Conservation (phyloP, 306 rosid genomes). For the Parietaria judaica region DNA sequence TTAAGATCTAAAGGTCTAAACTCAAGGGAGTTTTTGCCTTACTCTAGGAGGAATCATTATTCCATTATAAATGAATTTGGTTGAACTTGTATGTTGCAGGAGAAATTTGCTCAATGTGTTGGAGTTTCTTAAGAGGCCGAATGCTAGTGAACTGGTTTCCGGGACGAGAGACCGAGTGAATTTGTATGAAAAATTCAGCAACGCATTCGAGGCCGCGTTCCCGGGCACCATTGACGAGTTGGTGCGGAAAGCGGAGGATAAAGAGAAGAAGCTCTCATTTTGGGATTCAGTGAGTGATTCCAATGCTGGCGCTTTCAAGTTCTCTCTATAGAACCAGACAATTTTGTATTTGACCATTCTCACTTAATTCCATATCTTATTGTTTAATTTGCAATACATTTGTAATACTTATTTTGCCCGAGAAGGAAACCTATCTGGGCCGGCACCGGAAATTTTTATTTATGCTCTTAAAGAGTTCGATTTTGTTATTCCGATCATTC, state of each 20-base stretch:
- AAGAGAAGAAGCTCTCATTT: constrained; percentile 47
- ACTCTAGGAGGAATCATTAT: too few species aligned
- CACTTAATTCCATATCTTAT: too few species aligned
- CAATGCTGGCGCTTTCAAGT: constrained; percentile 72
- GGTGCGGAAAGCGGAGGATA: constrained; percentile 46
- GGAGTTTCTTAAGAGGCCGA: constrained; percentile 80
- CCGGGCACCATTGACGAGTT: constrained; percentile 65
- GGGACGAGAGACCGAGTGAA: constrained; percentile 87
- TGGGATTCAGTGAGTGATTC: constrained; percentile 79
- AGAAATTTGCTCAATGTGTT: constrained; percentile 74
- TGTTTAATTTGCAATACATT: too few species aligned
- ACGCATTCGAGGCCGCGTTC: constrained; percentile 56
- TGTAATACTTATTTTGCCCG: too few species aligned
- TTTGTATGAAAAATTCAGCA: constrained; percentile 69
- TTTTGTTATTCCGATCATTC: too few species aligned
- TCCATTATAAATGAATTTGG: background rate
- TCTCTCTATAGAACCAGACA: constrained; percentile 48
- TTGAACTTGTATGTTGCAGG: constrained; percentile 38
- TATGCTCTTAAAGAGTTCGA: too few species aligned
- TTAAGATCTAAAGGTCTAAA: too few species aligned
- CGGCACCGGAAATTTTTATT: too few species aligned
- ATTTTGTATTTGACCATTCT: too few species aligned
- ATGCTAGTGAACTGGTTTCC: constrained; percentile 72
- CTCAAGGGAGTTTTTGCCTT: too few species aligned
- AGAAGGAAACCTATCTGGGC: too few species aligned